Conservation (phyloP, 2,329 filamentous ascomycete species). For the Dichotomopilus funicola region DNA sequence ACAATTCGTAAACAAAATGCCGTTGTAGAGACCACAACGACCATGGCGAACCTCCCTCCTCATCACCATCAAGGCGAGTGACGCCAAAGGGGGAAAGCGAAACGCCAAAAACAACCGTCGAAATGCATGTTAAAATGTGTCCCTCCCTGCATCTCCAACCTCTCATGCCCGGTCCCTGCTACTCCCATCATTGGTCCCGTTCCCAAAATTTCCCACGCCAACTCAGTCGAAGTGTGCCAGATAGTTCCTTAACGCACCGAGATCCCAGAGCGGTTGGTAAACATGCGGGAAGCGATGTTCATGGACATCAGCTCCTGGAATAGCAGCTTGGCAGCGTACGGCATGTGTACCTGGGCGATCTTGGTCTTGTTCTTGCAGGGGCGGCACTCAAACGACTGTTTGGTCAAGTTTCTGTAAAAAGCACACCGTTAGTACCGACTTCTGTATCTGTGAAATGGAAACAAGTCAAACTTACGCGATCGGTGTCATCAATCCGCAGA, state of each 20-base stretch:
- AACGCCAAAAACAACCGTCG: slow-evolving; percentile 11
- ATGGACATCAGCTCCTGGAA: slow-evolving; percentile 98
- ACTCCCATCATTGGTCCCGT: neutral
- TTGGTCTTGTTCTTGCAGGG: slow-evolving; percentile 99
- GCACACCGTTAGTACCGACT: slow-evolving; percentile 29
- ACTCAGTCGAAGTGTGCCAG: too few species aligned
- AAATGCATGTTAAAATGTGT: slow-evolving; percentile 5
- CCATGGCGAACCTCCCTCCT: neutral
- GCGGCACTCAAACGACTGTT: slow-evolving; percentile 92
- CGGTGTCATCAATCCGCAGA: slow-evolving; percentile 97
- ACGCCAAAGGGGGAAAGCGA: neutral
- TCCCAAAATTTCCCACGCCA: slow-evolving; percentile 13
- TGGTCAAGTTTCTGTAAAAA: slow-evolving; percentile 70
- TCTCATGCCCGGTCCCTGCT: neutral
- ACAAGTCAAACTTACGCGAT: slow-evolving; percentile 71
- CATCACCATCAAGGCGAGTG: neutral
- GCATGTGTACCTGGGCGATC: slow-evolving; percentile 96
- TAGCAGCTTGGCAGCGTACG: slow-evolving; percentile 93
- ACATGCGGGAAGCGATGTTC: slow-evolving; percentile 98
- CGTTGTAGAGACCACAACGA: neutral
- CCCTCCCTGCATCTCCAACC: neutral
- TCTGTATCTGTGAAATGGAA: neutral
- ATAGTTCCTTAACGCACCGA: slow-evolving; percentile 50
- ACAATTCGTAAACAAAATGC: slow-evolving; percentile 7
- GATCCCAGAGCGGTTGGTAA: slow-evolving; percentile 75